Conservation (phyloP, 345 rosid species). For the Eucalyptus cladocalyx region DNA sequence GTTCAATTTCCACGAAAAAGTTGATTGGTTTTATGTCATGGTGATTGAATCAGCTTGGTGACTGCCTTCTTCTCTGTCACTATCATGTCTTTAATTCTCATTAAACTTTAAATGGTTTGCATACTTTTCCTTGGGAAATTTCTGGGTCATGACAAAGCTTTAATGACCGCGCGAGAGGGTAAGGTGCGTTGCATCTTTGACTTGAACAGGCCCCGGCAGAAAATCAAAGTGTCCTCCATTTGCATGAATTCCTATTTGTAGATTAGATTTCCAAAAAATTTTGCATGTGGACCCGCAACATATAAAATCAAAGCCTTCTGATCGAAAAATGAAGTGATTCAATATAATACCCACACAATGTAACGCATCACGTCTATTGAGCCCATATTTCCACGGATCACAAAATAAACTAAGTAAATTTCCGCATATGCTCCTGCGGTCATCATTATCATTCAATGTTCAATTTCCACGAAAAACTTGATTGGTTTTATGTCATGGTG, state of each 20-base stretch:
- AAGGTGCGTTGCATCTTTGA: no score
- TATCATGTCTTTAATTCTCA: background rate
- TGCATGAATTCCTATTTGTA: no score
- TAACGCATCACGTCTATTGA: background rate
- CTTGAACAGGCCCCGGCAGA: no score
- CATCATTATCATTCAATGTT: no score
- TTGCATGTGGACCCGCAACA: background rate
- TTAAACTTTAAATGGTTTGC: background rate
- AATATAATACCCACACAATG: background rate
- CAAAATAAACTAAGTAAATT: no score
- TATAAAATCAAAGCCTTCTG: background rate
- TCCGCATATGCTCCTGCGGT: no score
- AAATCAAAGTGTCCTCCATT: no score
- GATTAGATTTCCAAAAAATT: background rate
- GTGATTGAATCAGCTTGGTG: background rate
- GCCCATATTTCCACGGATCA: background rate
- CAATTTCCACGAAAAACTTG: rapidly evolving
- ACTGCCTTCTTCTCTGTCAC: background rate
- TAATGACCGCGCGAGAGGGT: no score
- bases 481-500: background rate
- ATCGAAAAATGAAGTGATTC: no score
- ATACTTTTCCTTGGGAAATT: background rate
- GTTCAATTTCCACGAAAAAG: background rate
- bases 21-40: background rate
- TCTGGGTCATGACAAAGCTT: no score